Evolutionary conservation across 345 rosid species (phyloP), one percentile per base, ranked within the genome.

Genomic region (Microthlaspi erraticum): DNA sequence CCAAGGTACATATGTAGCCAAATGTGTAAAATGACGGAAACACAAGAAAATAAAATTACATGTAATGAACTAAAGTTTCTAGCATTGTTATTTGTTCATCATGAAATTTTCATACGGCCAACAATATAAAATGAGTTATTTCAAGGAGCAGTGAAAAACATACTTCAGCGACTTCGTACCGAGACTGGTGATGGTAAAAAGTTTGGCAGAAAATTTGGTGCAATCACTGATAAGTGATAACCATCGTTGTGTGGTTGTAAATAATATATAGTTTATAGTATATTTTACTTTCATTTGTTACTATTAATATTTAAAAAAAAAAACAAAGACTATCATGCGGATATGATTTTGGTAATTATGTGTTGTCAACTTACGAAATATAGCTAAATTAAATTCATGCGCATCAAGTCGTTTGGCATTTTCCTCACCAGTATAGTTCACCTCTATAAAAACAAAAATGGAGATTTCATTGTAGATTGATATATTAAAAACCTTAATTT

Each of bases 401-500:
- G 48, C 19, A 37, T 17, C 39, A 51, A 29, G 43, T 60, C 74
- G 13, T 43, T 29, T 70, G 66, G 33, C 31, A 48, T 48, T 58
- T 59, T 49, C 32, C 19, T 17, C 33, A 12, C 31, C 51, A 16
- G 34, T 49, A 12, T 55, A 61, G 62, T 33, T 71, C 37, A 37
- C 10, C 26, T 71, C 44, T 43, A 43, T 1, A 34, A 51, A 71
- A 63, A 43, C 55, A 71, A 71, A 71, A 61, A 10, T 51, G 29
- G 17, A 71, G 62, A 71, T 71, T 62, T 62, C 19, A 11, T 71
- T 53, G 39, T 43, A 49, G 38, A 57, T 14, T 36, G 36, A 33
- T 45, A 33, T 45, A 10, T 31, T 26, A 6, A 2, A 17, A 29
- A 8, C 26, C 11, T 37, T 10, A 8, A n/a, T 18, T 6, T 49